A percentile compares a stretch with the other conserved stretches of the same genome.
Evolutionary conservation across 2,329 filamentous ascomycete genomes (phyloP).

Genomic region (Harringtonia lauricola): DNA sequence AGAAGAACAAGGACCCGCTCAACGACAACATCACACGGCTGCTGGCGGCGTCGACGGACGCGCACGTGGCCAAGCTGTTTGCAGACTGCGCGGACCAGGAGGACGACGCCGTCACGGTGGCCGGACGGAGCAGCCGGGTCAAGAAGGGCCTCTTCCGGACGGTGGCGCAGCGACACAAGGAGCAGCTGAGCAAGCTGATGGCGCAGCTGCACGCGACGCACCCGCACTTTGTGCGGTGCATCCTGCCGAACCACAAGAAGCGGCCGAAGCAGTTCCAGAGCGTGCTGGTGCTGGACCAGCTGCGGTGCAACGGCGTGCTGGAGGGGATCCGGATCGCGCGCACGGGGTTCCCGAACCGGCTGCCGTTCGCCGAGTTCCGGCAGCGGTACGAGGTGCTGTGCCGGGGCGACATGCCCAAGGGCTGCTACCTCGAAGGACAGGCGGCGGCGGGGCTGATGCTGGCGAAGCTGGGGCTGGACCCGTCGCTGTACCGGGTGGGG

Average conservation of each 20-base stretch:
- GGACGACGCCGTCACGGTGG: constrained; percentile 23
- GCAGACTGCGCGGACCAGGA: constrained; percentile 54
- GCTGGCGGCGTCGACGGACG: constrained; percentile 69
- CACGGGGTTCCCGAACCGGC: constrained; percentile 89
- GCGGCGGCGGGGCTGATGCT: constrained; percentile 76
- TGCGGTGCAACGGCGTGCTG: constrained; percentile 98
- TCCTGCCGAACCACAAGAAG: constrained; percentile 97
- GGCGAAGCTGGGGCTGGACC: constrained; percentile 77
- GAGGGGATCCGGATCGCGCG: constrained; percentile 95
- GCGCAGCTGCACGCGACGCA: constrained; percentile 88
- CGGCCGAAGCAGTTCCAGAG: constrained; percentile 85
- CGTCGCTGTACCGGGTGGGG: constrained; percentile 80
- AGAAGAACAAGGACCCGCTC: constrained; percentile 97
- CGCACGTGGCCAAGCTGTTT: constrained; percentile 77
- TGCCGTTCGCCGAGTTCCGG: constrained; percentile 87
- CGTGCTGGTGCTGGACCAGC: constrained; percentile 86
- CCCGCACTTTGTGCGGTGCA: constrained; percentile 96
- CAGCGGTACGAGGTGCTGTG: constrained; percentile 95
- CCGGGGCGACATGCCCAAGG: constrained; percentile 25
- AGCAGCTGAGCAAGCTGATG: constrained; percentile 96
- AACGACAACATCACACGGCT: constrained; percentile 95
- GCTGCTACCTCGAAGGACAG: constrained; percentile 72
- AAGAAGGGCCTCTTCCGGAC: constrained; percentile 97
- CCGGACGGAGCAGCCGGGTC: constrained; percentile 61
- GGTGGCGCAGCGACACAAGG: constrained; percentile 92